These are phyloP conservation scores for Gigaspora rosea DNA, from an alignment of 192 early-diverging fungal species.

Conservation along the genomic window DNA sequence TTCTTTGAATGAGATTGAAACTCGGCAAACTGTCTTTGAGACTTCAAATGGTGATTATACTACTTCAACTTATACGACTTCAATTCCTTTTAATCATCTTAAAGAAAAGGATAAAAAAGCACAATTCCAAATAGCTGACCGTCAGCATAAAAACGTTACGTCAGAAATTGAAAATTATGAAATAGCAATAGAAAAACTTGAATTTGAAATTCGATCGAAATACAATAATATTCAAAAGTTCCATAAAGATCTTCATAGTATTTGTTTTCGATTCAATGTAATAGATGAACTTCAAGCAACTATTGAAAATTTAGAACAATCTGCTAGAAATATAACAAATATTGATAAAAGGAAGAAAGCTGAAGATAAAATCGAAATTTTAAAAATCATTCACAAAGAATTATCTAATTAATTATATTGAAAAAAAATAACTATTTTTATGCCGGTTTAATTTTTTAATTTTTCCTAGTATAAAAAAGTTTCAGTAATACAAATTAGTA, in stretches of 20 bases:
- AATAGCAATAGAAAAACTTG: neutral
- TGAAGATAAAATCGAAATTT: neutral
- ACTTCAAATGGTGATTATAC: neutral
- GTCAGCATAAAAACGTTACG: neutral
- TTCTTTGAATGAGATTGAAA: neutral
- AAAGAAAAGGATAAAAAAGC: conserved; percentile 2
- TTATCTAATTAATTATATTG: too few species aligned
- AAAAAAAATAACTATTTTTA: too few species aligned
- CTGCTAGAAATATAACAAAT: neutral
- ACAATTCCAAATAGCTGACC: neutral
- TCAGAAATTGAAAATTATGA: neutral
- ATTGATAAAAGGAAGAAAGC: neutral
- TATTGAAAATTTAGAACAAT: conserved; percentile 5
- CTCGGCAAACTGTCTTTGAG: neutral
- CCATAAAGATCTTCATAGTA: neutral
- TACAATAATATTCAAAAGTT: conserved; percentile 2
- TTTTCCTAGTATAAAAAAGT: too few species aligned
- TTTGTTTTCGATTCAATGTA: conserved; percentile 21
- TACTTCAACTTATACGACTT: neutral
- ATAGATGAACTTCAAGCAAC: conserved; percentile 22
- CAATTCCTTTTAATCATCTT: neutral
- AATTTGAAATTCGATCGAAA: neutral
- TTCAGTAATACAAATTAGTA: too few species aligned
- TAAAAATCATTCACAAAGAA: too few species aligned
- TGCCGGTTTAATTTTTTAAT: too few species aligned